Evolutionary conservation across 2,329 filamentous ascomycete species (phyloP), one percentile per base, ranked within the genome.

Genomic region (Sporothrix humicola): DNA sequence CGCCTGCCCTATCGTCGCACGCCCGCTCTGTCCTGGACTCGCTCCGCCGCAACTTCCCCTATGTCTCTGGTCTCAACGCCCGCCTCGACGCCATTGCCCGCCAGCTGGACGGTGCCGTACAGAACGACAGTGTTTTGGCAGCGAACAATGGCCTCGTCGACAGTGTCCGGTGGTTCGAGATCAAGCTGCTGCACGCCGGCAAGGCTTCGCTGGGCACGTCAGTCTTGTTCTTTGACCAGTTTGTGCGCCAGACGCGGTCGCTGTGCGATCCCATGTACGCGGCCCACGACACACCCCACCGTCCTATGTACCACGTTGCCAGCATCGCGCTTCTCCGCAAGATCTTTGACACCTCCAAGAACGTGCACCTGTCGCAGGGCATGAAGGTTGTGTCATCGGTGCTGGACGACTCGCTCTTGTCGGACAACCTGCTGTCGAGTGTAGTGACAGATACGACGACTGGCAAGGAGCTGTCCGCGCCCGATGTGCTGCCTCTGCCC

Each of bases 111-210:
- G 78, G 77, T 37, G 31, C 31, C n/a, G 82, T 13, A 15, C 46
- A 69, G 3, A 44, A n/a, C 12, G 17, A 26, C n/a, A 66, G 7
- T 10, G 26, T 13, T 17, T 8, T 1, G 61, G 44, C 23, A 13
- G 6, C 31, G 63, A 78, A 77, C 44, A 78, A 77, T n/a, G 82
- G 82, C 9, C 78, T 77, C 58, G 80, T 85, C 23, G 78, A 76
- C 15, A 85, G 83, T 17, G 80, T 84, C 20, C 83, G 87, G 15
- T 83, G 82, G 63, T 79, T 87, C 1, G 87, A 89, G 78, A 78
- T 89, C 20, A 85, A 87, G 73, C 77, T 88, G 4, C 81, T 88
- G 69, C 82, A 85, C 72, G 82, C 82, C 13, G 87, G 86, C 76
- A 87, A 85, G 82, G 86, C 78, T 20, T 81, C 76, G 54, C 77